These are phyloP conservation scores for Hypericum perforatum DNA, from an alignment of 345 rosid species.

Conservation along the genomic window DNA sequence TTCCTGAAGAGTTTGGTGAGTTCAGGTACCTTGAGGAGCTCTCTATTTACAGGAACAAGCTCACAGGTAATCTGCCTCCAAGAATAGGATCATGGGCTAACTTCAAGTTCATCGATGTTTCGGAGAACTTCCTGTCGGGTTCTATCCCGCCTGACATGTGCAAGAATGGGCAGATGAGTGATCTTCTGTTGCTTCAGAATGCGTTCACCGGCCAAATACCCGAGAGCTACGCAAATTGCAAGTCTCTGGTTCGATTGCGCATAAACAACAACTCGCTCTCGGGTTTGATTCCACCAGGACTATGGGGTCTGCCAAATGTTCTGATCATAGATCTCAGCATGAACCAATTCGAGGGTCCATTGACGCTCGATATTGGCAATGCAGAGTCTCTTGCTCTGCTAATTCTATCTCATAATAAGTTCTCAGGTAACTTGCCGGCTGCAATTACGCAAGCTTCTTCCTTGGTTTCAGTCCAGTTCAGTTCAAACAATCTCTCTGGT, in stretches of 20 bases:
- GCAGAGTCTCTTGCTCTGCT: neutral
- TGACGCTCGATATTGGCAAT: neutral
- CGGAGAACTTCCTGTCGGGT: constrained; percentile 1
- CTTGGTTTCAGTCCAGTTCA: no score
- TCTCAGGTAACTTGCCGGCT: neutral
- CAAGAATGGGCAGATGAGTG: neutral
- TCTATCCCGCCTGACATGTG: neutral
- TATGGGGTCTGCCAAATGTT: neutral
- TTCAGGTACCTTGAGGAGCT: neutral
- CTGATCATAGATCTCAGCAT: neutral
- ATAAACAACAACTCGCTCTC: neutral
- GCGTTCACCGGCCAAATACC: neutral
- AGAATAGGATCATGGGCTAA: no score
- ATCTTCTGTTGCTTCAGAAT: neutral
- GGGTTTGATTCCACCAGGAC: neutral
- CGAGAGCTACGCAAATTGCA: neutral
- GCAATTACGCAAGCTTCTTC: neutral
- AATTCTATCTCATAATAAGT: neutral
- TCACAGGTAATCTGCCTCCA: no score
- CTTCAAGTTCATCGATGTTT: neutral
- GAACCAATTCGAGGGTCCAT: neutral
- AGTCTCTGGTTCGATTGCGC: neutral
- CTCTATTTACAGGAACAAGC: neutral
- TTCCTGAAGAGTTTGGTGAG: neutral
- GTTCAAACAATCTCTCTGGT: no score